Evolutionary conservation across 2,329 filamentous ascomycete genomes (phyloP).

Genomic region (Aspergillus pseudotamarii): DNA sequence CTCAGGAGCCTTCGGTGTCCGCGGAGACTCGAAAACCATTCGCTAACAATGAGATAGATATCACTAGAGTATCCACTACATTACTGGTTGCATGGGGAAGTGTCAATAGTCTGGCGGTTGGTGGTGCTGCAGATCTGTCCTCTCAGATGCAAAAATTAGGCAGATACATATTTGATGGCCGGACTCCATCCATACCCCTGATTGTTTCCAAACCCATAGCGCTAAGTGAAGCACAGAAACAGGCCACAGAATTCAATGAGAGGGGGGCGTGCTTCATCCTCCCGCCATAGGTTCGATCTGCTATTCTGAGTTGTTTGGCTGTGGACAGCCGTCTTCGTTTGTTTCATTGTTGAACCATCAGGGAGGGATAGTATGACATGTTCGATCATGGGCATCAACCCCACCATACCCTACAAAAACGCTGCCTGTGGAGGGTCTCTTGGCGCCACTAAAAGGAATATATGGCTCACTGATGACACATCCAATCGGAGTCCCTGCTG

Average conservation of each 20-base stretch:
- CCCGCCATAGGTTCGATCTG: neutral
- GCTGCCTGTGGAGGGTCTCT: neutral
- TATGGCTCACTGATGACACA: neutral
- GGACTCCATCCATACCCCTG: neutral
- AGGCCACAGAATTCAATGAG: neutral
- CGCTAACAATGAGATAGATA: neutral
- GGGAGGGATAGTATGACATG: neutral
- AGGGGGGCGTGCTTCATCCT: neutral
- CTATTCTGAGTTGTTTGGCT: neutral
- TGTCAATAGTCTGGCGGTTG: conserved; percentile 19
- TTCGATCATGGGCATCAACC: neutral
- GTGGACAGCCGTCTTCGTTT: neutral
- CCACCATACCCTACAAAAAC: neutral
- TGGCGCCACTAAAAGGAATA: conserved; percentile 4
- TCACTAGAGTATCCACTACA: conserved; percentile 6
- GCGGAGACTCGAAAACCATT: conserved; percentile 2
- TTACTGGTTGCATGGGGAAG: conserved; percentile 14
- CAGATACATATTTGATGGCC: conserved; percentile 20
- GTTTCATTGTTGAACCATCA: neutral
- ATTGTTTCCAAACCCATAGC: neutral
- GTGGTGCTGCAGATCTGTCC: conserved; percentile 19
- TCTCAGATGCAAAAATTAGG: conserved; percentile 20
- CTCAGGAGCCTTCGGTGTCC: neutral
- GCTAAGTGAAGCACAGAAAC: conserved; percentile 1
- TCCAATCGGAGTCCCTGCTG: neutral